These are phyloP conservation scores for Sphagnum fallax DNA, from an alignment of 228 moss, liverwort and hornwort species.

Conservation along the genomic window DNA sequence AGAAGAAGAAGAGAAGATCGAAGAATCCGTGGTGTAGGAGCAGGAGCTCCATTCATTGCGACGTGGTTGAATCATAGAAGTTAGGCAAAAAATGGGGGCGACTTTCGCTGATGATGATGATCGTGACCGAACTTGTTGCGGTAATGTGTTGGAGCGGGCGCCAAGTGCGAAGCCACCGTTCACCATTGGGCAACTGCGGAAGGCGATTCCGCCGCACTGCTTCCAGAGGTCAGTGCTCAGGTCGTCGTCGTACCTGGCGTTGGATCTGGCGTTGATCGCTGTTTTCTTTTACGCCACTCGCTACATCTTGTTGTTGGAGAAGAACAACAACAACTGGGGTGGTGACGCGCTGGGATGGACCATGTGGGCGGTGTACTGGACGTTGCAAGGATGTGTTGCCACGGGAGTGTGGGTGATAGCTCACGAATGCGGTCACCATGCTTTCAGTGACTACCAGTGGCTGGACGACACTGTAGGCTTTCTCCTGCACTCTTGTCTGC, in stretches of 20 bases:
- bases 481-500: conserved; percentile 66
- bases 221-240: conserved; percentile 70
- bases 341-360: conserved; percentile 49
- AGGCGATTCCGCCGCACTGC: conserved; percentile 66
- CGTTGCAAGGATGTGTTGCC: conserved; percentile 63
- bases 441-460: conserved; percentile 95
- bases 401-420: conserved; percentile 96
- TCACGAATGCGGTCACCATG: conserved; percentile 96
- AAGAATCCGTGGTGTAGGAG: no score
- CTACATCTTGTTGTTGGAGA: conserved; percentile 23
- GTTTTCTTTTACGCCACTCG: conserved; percentile 48
- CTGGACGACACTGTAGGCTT: conserved; percentile 84
- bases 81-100: no score
- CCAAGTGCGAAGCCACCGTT: conserved; percentile 73
- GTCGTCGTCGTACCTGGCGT: conserved; percentile 64
- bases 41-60: no score
- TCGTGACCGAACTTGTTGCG: no score
- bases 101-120: no score
- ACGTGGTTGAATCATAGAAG: no score
- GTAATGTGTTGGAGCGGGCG: conserved; percentile 26
- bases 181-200: conserved; percentile 68
- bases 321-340: no score
- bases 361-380: conserved; percentile 70
- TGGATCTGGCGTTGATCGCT: conserved; percentile 55
- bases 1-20: no score